phyloP scores from a whole-genome alignment of 306 rosid genomes.

The Casuarina equisetifolia region DNA sequence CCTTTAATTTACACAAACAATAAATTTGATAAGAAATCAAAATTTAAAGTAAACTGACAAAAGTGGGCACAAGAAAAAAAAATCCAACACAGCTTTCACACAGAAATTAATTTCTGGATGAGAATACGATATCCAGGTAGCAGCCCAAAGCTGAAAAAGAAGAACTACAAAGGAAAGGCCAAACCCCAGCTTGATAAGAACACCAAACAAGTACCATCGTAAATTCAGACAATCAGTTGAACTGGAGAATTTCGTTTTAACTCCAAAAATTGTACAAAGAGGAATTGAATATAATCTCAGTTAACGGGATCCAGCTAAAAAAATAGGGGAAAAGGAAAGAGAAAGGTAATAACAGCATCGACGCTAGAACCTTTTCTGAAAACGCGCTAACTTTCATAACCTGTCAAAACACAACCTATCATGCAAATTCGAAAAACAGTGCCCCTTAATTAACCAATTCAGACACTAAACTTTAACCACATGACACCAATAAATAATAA shows the following conservation, averaged over 20 bases:
- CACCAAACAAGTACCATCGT: constrained; percentile 18
- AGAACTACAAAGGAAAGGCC: constrained; percentile 2
- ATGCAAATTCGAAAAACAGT: background rate
- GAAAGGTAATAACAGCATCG: background rate
- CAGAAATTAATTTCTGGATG: background rate
- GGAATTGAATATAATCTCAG: background rate
- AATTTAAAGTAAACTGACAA: background rate
- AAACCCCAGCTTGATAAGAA: background rate
- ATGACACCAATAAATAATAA: background rate
- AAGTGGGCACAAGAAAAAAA: background rate
- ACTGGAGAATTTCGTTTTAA: background rate
- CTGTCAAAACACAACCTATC: constrained; percentile 16
- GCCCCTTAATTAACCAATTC: background rate
- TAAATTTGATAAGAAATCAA: background rate
- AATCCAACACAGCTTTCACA: constrained; percentile 10
- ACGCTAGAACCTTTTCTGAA: background rate
- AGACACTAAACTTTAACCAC: constrained; percentile 12
- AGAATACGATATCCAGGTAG: background rate
- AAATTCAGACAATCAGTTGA: background rate
- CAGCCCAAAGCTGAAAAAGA: background rate
- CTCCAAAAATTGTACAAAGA: background rate
- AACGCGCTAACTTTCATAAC: constrained; percentile 2
- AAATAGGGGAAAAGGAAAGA: background rate
- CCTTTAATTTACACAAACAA: background rate
- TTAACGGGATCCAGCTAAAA: background rate